phyloP scores from a whole-genome alignment of 2,329 filamentous ascomycete genomes.

The Fusarium verrucosum region DNA sequence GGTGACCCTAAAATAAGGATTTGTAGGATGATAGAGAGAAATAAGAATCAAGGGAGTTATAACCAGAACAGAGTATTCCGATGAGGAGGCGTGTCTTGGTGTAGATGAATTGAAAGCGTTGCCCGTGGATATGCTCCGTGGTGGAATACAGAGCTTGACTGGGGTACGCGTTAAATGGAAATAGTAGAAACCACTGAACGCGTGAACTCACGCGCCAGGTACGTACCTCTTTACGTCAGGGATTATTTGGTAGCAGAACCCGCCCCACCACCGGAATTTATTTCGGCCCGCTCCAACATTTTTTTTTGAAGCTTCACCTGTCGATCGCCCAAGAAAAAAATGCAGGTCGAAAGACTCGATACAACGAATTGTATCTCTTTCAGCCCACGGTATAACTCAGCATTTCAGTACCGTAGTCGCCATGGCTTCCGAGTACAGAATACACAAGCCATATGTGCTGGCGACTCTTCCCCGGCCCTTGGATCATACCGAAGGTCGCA shows the following conservation, averaged over 20 bases:
- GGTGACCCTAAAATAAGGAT: not conserved
- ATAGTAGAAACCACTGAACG: slow-evolving; percentile 39
- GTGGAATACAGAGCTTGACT: slow-evolving; percentile 11
- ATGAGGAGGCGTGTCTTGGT: slow-evolving; percentile 4
- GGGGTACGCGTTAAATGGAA: slow-evolving; percentile 43
- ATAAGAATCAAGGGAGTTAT: not conserved
- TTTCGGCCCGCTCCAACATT: slow-evolving; percentile 47
- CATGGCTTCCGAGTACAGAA: slow-evolving; percentile 69
- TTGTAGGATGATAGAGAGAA: not conserved
- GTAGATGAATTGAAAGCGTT: slow-evolving; percentile 24
- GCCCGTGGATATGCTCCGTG: slow-evolving; percentile 11
- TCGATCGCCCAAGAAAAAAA: slow-evolving; percentile 31
- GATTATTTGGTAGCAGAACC: slow-evolving; percentile 11
- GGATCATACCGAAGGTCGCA: slow-evolving; percentile 60
- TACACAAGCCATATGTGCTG: slow-evolving; percentile 72
- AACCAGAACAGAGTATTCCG: not conserved
- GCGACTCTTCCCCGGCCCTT: slow-evolving; percentile 68
- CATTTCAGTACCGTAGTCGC: slow-evolving; percentile 23
- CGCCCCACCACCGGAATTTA: slow-evolving; percentile 50
- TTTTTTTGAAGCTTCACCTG: slow-evolving; percentile 50
- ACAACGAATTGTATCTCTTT: slow-evolving; percentile 36
- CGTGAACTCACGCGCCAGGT: slow-evolving; percentile 34
- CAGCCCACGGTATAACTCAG: slow-evolving; percentile 13
- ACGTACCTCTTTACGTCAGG: slow-evolving; percentile 42
- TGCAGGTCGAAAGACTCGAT: slow-evolving; percentile 24